Percentiles rank a stretch among this genome's conserved stretches.
Evolutionary conservation across 768 basidiomycete genomes (phyloP).

Genomic region (Cyclocybe aegerita): DNA sequence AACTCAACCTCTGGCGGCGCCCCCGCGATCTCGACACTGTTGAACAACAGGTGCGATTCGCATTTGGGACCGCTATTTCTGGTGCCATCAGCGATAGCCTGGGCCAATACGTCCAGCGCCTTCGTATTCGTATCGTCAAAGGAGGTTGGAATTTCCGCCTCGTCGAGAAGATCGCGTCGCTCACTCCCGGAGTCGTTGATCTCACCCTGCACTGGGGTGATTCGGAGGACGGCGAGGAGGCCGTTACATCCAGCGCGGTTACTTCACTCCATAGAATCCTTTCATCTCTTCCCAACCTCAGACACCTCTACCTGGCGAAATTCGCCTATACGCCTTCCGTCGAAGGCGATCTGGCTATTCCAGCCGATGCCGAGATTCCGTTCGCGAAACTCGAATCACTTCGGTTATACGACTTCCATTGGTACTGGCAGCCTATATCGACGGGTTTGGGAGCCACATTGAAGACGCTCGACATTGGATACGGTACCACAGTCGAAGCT

Average conservation of each 20-base stretch:
- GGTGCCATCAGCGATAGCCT: conserved; percentile 3
- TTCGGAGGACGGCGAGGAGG: neutral
- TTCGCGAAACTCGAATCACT: conserved; percentile 2
- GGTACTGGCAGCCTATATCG: conserved; percentile 5
- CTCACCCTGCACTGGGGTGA: conserved; percentile 9
- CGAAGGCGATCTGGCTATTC: neutral
- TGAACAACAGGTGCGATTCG: conserved; percentile 6
- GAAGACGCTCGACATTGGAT: conserved; percentile 6
- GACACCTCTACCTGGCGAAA: conserved; percentile 2
- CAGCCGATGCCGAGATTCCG: conserved; percentile 2
- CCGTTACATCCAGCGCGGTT: neutral
- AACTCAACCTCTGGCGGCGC: conserved; percentile 4
- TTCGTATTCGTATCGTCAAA: conserved; percentile 1
- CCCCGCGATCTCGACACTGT: conserved; percentile 6
- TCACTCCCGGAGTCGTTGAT: conserved; percentile 1
- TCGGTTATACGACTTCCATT: conserved; percentile 4
- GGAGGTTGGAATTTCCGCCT: conserved; percentile 5
- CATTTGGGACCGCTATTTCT: conserved; percentile 9
- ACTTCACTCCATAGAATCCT: neutral
- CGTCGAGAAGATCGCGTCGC: conserved; percentile 1
- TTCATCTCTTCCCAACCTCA: neutral
- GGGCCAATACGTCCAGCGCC: conserved; percentile 1
- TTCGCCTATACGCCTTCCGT: conserved; percentile 1
- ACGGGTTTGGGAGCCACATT: neutral
- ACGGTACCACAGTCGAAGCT: neutral